Base-by-base conservation (phyloP, 805 yeast genomes). In the Teunomyces stri region DNA sequence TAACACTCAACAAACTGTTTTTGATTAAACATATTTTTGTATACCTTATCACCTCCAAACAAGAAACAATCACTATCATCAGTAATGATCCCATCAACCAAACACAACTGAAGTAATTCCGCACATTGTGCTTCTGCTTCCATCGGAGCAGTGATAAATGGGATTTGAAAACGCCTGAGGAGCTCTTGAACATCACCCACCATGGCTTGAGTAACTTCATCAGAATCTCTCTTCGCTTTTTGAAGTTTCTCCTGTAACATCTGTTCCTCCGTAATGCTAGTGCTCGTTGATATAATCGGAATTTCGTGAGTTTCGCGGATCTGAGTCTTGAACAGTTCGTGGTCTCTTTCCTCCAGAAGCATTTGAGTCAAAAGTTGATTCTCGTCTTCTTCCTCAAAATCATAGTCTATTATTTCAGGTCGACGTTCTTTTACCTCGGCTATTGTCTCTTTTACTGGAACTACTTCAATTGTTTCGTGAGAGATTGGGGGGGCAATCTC, bases 61-160 rank as follows among this genome's bases (percentile, higher is more conserved):
- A 94, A 65, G 56, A 94, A 94, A 43, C 96, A 90, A 76, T 94
- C 99, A 54, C 96, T 89, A 71, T 94, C 99, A 67, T 94, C 99
- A 0, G 99, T 94, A 20, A 94, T 84, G 5, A 94, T 85, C 0
- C 99, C 99, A 65, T 94, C 98, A 3, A 92, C 97, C 15, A 94
- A 70, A 0, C 78, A 80, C 18, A 90, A 64, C n/a, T 65, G 60
- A 34, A 81, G 65, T 5, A 94, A 67, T 53, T 85, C 88, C 0
- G 96, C 97, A 68, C 99, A 94, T 60, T 94, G 99, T 0, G 99
- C 98, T 68, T 94, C 99, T 1, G 99, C 99, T 66, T 94, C 99
- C 91, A 89, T 89, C 0, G 99, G 99, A 0, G 99, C 97, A 0
- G 96, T 88, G 7, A 94, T 78, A 55, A 81, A 94, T 0, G 99